phyloP scores from a whole-genome alignment of 140 eudicot species.

The Anethum foeniculum region DNA sequence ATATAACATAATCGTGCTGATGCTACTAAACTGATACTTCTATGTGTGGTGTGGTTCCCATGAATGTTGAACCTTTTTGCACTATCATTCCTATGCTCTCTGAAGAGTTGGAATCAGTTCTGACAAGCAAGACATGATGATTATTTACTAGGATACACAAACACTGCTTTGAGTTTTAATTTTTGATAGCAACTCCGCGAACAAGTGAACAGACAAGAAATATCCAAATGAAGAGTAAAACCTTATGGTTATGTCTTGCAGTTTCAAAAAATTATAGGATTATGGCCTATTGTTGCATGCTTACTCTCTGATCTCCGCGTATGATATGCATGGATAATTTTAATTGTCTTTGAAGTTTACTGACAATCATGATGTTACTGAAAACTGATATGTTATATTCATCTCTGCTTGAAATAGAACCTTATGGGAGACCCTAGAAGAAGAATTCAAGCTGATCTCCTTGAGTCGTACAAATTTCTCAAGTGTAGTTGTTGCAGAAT shows the following conservation, averaged over 20 bases:
- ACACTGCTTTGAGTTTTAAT: background rate
- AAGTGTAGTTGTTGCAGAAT: conserved; percentile 81
- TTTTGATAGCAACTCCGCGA: background rate
- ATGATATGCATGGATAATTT: background rate
- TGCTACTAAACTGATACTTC: too few species aligned
- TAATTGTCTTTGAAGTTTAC: background rate
- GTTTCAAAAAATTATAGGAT: background rate
- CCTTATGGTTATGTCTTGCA: background rate
- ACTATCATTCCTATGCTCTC: background rate
- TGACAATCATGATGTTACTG: background rate
- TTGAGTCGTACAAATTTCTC: conserved; percentile 54
- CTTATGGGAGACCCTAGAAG: conserved; percentile 81
- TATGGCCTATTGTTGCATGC: background rate
- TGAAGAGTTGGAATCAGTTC: background rate
- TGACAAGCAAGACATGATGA: background rate
- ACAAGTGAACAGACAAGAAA: background rate
- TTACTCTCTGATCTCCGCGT: background rate
- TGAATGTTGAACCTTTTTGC: background rate
- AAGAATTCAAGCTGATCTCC: conserved; percentile 79
- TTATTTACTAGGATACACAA: background rate
- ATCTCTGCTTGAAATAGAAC: conserved; percentile 34
- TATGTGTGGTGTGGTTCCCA: too few species aligned
- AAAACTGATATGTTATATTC: background rate
- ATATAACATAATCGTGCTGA: too few species aligned
- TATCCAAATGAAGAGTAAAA: background rate